Base-by-base conservation (phyloP, 1,284 basidiomycete species). In the Leccinum huronense region DNA sequence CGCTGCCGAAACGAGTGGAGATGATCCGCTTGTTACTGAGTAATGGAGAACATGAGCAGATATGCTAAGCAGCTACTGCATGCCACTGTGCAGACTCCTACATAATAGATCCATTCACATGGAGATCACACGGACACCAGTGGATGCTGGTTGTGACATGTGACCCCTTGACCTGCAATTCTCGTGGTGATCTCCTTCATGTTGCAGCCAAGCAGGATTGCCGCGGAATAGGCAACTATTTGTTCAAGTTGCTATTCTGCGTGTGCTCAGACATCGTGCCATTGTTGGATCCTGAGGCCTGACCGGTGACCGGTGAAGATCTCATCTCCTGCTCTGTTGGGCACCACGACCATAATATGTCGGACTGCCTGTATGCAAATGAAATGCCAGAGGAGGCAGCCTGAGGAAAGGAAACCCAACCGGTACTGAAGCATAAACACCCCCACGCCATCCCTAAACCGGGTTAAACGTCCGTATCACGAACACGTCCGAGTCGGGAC, bases 51-150 rank as follows among this genome's bases (percentile, higher is more conserved):
- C 23, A 27, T 27, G 23, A 27, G 23, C 23, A 27, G 23, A 27
- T 27, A 27, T 27, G 23, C 23, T 27, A 27, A 27, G 23, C 23
- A 27, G 23, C 57, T 57, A 5, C 19, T 57, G 23, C 34, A 57
- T n/a, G 23, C 27, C 13, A 76, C 27, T 83, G 83, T 56, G 54
- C 14, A 5, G 31, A 33, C 31, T 19, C 16, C 33, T 16, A 31
- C 23, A 27, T 27, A 27, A 56, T 34, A 56, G 54, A 34, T 19
- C 54, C 8, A 31, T n/a, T 19, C 11, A 3, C 10, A 1, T 11
- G 11, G 54, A 56, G 31, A 56, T 56, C 5, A n/a, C 31, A 11
- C 7, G n/a, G 54, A 56, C 3, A 19, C 54, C 34, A 10, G 4
- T 56, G 7, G 54, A 56, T 34, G 54, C 16, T 56, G 10, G 54